phyloP scores from a whole-genome alignment of 2,329 filamentous ascomycete genomes.

The Microcyclospora pomicola region DNA sequence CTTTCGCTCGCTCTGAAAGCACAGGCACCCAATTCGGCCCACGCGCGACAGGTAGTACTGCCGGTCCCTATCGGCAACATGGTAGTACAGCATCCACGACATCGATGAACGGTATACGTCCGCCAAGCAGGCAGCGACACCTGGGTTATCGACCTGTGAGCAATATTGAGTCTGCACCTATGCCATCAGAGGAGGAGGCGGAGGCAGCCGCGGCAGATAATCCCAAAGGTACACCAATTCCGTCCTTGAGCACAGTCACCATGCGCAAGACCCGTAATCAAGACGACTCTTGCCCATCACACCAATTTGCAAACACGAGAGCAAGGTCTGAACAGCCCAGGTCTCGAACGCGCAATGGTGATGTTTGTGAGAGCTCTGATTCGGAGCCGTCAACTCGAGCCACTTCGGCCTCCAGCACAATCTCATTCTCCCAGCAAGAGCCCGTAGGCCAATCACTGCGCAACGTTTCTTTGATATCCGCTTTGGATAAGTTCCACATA shows the following conservation, averaged over 20 bases:
- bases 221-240: constrained; percentile 33
- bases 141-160: constrained; percentile 1
- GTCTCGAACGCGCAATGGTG: constrained; percentile 3
- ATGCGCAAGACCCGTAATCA: constrained; percentile 22
- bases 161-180: not conserved
- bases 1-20: not conserved
- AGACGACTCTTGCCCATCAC: constrained; percentile 12
- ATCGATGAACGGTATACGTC: constrained; percentile 29
- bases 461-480: constrained; percentile 18
- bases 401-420: constrained; percentile 3
- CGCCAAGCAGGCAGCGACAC: constrained; percentile 22
- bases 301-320: constrained; percentile 2
- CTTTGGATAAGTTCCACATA: constrained; percentile 15
- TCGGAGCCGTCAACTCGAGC: constrained; percentile 4
- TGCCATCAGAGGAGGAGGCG: constrained; percentile 25
- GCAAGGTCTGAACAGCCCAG: constrained; percentile 19
- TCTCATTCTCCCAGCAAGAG: constrained; percentile 6
- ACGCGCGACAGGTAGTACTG: not conserved
- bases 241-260: constrained; percentile 26
- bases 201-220: constrained; percentile 20
- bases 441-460: constrained; percentile 13
- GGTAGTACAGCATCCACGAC: constrained; percentile 30
- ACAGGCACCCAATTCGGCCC: not conserved
- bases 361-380: not conserved
- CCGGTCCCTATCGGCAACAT: constrained; percentile 23